Evolutionary conservation across 1,139 yeast genomes (phyloP), one percentile per base, ranked within the genome.

Genomic region (Meyerozyma carpophila): DNA sequence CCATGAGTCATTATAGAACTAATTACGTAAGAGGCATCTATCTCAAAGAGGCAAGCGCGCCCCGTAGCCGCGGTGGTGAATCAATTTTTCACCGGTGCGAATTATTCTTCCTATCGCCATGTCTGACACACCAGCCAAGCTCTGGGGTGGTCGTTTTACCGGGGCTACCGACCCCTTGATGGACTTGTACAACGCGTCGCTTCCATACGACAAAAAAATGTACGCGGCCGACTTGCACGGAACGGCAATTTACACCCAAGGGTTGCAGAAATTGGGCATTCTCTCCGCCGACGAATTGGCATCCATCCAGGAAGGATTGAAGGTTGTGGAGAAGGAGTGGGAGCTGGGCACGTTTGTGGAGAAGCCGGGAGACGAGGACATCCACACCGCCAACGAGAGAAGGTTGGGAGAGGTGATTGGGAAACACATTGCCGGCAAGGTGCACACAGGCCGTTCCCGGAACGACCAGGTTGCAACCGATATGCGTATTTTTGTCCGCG

Each of bases 111-210:
- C 40, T 37, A 24, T 21, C 38, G 39, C 20, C 36, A 55, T 54
- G 57, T 37, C 70, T 37, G 68, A 68, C 43, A 65, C 70, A 55
- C 80, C 81, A 51, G 68, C 77, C 41, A 90, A 84, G 65, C 76
- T 94, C 53, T 93, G 99, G 99, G 99, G 99, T 55, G 99, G 99
- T 59, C 82, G 99, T 65, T 93, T 93, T 69, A 93, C 98, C 46
- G 97, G 94, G 2, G 93, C 93, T 51, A 83, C 96, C 21, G 99
- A 93, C 57, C 98, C 99, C 7, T 73, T 93, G 59, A 93, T 93
- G 99, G 95, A 93, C 62, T 74, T 90, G 45, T 93, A 93, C 75
- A 94, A 93, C 68, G 96, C 98, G 2, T 91, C 98, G 1, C 73
- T 93, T 52, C 98, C 98, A 3, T 94, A 93, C 58, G 99, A 93